A percentile compares a stretch with the other conserved stretches of the same genome.
Evolutionary conservation across 2,329 filamentous ascomycete genomes (phyloP).

Genomic region (Penicillium occitanis): DNA sequence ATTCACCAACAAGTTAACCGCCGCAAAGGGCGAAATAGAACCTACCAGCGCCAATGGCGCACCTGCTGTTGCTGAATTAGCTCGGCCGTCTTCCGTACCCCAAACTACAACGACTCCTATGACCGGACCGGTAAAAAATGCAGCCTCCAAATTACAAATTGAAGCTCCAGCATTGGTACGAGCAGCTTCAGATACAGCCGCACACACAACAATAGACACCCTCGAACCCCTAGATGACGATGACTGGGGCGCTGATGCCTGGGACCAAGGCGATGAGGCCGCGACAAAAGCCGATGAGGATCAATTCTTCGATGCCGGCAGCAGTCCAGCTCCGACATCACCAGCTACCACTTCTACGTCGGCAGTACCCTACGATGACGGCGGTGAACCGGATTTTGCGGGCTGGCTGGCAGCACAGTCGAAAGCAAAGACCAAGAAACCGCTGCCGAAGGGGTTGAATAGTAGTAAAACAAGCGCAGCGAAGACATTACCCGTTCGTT

Average conservation of each 20-base stretch:
- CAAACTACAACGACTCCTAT: constrained; percentile 36
- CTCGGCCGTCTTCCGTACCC: constrained; percentile 52
- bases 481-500: constrained; percentile 34
- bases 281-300: constrained; percentile 44
- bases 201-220: constrained; percentile 45
- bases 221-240: constrained; percentile 41
- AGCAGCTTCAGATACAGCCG: constrained; percentile 44
- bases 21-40: constrained; percentile 84
- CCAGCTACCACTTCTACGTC: constrained; percentile 30
- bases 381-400: constrained; percentile 89
- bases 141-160: constrained; percentile 29
- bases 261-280: constrained; percentile 64
- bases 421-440: constrained; percentile 68
- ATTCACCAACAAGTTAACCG: constrained; percentile 89
- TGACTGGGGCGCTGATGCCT: constrained; percentile 56
- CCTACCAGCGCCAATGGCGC: constrained; percentile 52
- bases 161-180: constrained; percentile 34
- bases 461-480: constrained; percentile 53
- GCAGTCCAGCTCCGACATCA: constrained; percentile 31
- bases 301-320: constrained; percentile 45
- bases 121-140: constrained; percentile 26
- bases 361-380: constrained; percentile 69
- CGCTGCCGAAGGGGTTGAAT: constrained; percentile 72
- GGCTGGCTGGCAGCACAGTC: constrained; percentile 90
- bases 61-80: constrained; percentile 43